Evolutionary conservation across 2,329 filamentous ascomycete genomes (phyloP).

Genomic region (Dendryphion nanum): DNA sequence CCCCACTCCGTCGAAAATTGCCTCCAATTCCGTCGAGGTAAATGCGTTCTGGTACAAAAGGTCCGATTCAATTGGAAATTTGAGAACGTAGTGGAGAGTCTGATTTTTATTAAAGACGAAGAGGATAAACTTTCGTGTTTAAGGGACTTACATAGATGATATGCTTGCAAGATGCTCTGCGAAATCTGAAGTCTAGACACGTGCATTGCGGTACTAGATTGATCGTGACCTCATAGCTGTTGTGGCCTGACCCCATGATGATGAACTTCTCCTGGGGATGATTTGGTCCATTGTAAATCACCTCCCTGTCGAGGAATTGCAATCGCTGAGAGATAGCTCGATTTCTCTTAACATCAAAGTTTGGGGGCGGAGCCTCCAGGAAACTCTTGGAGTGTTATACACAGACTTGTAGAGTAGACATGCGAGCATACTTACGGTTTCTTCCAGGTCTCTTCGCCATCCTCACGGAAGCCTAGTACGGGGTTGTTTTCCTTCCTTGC

Average conservation of each 20-base stretch:
- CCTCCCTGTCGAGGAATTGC: neutral
- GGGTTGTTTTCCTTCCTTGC: neutral
- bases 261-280: neutral
- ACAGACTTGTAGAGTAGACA: neutral
- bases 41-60: slow-evolving; percentile 59
- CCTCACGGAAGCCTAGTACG: neutral
- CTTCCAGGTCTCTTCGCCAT: neutral
- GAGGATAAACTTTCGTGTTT: slow-evolving; percentile 1
- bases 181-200: slow-evolving; percentile 51
- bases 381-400: neutral
- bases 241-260: neutral
- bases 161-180: slow-evolving; percentile 59
- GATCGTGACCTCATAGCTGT: slow-evolving; percentile 42
- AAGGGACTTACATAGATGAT: slow-evolving; percentile 51
- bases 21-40: slow-evolving; percentile 53
- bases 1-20: slow-evolving; percentile 52
- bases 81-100: slow-evolving; percentile 55
- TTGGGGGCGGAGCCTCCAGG: neutral
- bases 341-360: neutral
- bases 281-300: neutral
- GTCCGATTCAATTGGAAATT: slow-evolving; percentile 44
- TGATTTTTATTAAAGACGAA: slow-evolving; percentile 1
- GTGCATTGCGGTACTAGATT: slow-evolving; percentile 50
- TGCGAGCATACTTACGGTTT: neutral
- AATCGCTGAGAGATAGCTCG: neutral